Evolutionary conservation across 1,284 basidiomycete species (phyloP).

Genomic region (Pterula multifida): DNA sequence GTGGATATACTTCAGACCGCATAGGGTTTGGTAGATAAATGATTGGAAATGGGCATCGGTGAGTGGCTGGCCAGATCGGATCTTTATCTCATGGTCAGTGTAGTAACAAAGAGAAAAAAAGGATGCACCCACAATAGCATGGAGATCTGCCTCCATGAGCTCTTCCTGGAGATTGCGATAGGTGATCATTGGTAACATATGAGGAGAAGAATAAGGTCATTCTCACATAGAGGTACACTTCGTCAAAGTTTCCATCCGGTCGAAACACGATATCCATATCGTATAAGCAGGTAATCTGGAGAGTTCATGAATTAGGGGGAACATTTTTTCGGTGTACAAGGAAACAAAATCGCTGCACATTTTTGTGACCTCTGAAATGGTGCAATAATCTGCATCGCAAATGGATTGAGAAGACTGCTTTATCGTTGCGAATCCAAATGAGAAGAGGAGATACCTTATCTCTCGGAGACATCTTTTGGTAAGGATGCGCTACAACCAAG

Average conservation of each 20-base stretch:
- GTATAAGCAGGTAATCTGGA: slow-evolving; percentile 81
- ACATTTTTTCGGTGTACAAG: slow-evolving; percentile 5
- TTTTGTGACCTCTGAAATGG: slow-evolving; percentile 96
- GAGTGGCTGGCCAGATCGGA: slow-evolving; percentile 93
- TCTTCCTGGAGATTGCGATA: slow-evolving; percentile 73
- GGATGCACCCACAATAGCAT: slow-evolving; percentile 73
- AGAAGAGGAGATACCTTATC: slow-evolving; percentile 58
- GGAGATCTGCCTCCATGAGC: slow-evolving; percentile 98
- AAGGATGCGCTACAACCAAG: slow-evolving; percentile 59
- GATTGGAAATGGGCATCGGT: slow-evolving; percentile 98
- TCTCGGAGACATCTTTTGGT: slow-evolving; percentile 92
- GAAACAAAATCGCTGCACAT: slow-evolving; percentile 46
- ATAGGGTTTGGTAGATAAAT: slow-evolving; percentile 98
- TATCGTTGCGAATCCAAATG: slow-evolving; percentile 10
- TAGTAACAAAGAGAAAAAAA: neutral
- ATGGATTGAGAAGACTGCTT: neutral
- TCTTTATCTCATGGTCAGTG: slow-evolving; percentile 33
- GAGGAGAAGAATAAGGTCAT: slow-evolving; percentile 6
- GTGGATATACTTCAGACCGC: slow-evolving; percentile 98
- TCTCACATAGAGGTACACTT: slow-evolving; percentile 88
- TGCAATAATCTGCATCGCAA: slow-evolving; percentile 59
- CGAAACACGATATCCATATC: slow-evolving; percentile 96
- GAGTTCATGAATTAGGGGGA: slow-evolving; percentile 9
- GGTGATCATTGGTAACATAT: neutral
- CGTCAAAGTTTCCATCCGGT: slow-evolving; percentile 82